A percentile compares a stretch with the other conserved stretches of the same genome.
Evolutionary conservation across 495 filamentous ascomycete species (phyloP).

Genomic region (Podospora pseudopauciseta): DNA sequence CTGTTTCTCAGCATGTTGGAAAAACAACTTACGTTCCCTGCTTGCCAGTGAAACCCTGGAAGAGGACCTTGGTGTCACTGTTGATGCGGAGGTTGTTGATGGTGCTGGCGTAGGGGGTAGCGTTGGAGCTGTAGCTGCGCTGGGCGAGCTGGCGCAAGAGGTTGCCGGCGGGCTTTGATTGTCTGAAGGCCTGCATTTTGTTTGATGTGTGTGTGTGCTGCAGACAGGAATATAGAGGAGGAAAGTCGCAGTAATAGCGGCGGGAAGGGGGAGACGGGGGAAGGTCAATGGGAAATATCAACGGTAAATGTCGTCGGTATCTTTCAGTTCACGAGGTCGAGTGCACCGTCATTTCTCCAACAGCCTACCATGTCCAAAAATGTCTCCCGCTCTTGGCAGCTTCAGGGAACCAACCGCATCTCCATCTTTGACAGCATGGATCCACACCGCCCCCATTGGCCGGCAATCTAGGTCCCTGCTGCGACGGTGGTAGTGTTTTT

Average conservation of each 20-base stretch:
- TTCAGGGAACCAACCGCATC: slow-evolving; percentile 14
- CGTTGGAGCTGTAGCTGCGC: slow-evolving; percentile 65
- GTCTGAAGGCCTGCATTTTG: slow-evolving; percentile 48
- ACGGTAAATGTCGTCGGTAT: slow-evolving; percentile 7
- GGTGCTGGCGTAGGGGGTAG: slow-evolving; percentile 72
- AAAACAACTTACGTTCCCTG: slow-evolving; percentile 87
- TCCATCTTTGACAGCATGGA: slow-evolving; percentile 5
- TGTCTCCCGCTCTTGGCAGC: slow-evolving; percentile 8
- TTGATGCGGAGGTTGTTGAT: slow-evolving; percentile 91
- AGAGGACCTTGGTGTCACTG: slow-evolving; percentile 86
- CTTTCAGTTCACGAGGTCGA: slow-evolving; percentile 2
- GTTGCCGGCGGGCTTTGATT: slow-evolving; percentile 44
- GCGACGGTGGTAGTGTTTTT: slow-evolving; percentile 20
- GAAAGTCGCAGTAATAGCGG: neutral
- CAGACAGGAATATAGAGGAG: neutral
- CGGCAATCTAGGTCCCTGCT: neutral
- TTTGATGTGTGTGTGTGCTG: slow-evolving; percentile 1
- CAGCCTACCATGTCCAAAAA: slow-evolving; percentile 15
- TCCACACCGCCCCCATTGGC: slow-evolving; percentile 8
- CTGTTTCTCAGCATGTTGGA: neutral
- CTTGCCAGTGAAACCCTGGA: slow-evolving; percentile 96
- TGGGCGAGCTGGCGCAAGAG: slow-evolving; percentile 48
- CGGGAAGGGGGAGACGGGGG: neutral
- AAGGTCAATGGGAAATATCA: too few relatives aligned
- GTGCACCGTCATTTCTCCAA: slow-evolving; percentile 22